A percentile compares a stretch with the other conserved stretches of the same genome.
Conservation (phyloP, 495 filamentous ascomycete species). For the Acidiella bohemica region DNA sequence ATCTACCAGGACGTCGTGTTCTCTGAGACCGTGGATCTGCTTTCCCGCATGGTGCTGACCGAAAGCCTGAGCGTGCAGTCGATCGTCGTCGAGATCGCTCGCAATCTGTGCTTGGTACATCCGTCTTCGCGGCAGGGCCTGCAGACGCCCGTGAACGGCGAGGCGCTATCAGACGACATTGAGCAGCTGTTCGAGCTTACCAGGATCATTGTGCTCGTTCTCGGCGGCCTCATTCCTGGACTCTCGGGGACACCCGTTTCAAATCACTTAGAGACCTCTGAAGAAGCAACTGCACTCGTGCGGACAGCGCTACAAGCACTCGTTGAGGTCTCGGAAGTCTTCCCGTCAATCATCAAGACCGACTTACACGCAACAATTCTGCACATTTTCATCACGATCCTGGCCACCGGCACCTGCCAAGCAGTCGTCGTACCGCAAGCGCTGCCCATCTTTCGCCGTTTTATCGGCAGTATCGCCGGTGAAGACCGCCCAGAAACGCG, state of each 20-base stretch:
- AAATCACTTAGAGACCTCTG: constrained; percentile 56
- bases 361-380: constrained; percentile 94
- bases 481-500: constrained; percentile 46
- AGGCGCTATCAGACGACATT: constrained; percentile 85
- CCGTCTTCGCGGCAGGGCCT: constrained; percentile 66
- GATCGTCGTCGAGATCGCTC: constrained; percentile 83
- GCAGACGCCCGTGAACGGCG: constrained; percentile 28
- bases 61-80: constrained; percentile 80
- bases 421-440: constrained; percentile 77
- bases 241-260: constrained; percentile 47
- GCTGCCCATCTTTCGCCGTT: constrained; percentile 82
- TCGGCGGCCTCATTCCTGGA: constrained; percentile 76
- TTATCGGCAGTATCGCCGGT: constrained; percentile 37
- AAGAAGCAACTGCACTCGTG: constrained; percentile 74
- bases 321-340: constrained; percentile 86
- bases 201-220: constrained; percentile 82
- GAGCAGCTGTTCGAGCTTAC: constrained; percentile 97
- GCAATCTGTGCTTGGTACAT: constrained; percentile 77
- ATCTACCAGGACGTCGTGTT: constrained; percentile 95
- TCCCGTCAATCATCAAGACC: constrained; percentile 89
- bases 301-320: constrained; percentile 69
- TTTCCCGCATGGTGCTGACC: constrained; percentile 85
- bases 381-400: constrained; percentile 88
- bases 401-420: constrained; percentile 77
- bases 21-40: constrained; percentile 89